Base-by-base conservation (phyloP, 306 rosid species). In the Cicer pinnatifidum region DNA sequence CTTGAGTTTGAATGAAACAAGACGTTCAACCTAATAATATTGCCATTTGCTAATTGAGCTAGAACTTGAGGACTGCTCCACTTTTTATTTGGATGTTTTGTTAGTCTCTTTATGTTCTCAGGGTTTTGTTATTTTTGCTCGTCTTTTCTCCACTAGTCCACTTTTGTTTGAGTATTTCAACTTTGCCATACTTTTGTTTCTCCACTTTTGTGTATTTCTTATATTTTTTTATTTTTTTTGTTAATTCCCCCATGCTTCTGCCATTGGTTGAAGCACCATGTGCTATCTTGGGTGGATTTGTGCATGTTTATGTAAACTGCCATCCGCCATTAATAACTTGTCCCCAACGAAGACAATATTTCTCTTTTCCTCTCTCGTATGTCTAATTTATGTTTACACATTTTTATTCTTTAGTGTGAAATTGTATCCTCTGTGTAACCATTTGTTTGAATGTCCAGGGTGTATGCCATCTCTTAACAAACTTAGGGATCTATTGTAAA, bases 381-480 rank as follows among this genome's bases (percentile, higher is more conserved):
- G 76, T 63, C 44, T 43, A 33, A 58, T 69, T 69, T 40, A 59
- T 73, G 15, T 45, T 16, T 56, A 33, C 20, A 9, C 7, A 9
- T 54, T 66, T 78, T 16, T 68, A 62, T 53, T 78, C 66, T 73
- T 74, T 54, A 60, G 12, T 39, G 67, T n/a, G 46, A 37, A 65
- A 79, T 16, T 63, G 28, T 59, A 17, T 69, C 46, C 52, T 73
- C 75, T 5, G 5, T 33, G 12, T 64, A 12, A 69, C 57, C 8
- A 48, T 54, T 48, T 37, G 75, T 83, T 81, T 75, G 68, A 74
- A 80, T 81, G 68, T 86, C 82, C 91, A 94, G 98, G 92, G 97
- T 75, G 78, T 87, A 7, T 87, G 94, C 78, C 97, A 89, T 81
- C 95, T 94, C 78, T 80, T 91, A 82, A 86, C 88, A 78, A 91